phyloP scores from a whole-genome alignment of 345 rosid genomes.

The Salix koriyanagi region DNA sequence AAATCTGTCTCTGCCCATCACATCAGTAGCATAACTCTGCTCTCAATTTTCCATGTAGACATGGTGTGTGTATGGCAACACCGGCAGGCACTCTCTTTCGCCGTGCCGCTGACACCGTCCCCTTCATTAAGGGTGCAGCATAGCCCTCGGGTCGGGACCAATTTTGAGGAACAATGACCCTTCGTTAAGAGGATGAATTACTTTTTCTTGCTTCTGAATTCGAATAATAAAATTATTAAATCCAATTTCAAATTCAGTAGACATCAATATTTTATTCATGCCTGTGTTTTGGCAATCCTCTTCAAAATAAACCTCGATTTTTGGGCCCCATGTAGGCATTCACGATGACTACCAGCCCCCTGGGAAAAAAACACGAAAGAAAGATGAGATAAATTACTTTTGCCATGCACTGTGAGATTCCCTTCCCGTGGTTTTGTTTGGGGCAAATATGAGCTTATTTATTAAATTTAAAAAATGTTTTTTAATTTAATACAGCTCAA shows the following conservation, averaged over 20 bases:
- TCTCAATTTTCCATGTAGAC: slow-evolving; percentile 10
- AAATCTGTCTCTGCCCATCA: slow-evolving; percentile 7
- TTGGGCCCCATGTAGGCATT: neutral
- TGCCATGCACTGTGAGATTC: neutral
- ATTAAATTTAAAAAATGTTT: no score
- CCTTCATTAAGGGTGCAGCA: neutral
- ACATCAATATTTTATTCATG: no score
- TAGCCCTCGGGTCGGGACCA: slow-evolving; percentile 31
- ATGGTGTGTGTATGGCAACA: neutral
- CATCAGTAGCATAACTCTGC: slow-evolving; percentile 12
- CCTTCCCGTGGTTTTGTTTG: neutral
- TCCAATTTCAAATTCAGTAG: no score
- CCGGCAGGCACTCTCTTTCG: neutral
- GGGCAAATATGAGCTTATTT: neutral
- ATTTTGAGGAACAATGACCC: slow-evolving; percentile 14
- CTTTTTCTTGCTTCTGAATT: no score
- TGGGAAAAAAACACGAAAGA: no score
- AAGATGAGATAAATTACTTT: no score
- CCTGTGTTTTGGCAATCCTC: no score
- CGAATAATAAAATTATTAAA: no score
- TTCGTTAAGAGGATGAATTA: neutral
- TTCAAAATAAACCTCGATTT: neutral
- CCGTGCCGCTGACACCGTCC: slow-evolving; percentile 15
- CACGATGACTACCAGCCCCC: neutral
- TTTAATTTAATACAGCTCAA: neutral